These are phyloP conservation scores for Candida sphagnicola DNA, from an alignment of 805 yeast genomes.

Conservation along the genomic window DNA sequence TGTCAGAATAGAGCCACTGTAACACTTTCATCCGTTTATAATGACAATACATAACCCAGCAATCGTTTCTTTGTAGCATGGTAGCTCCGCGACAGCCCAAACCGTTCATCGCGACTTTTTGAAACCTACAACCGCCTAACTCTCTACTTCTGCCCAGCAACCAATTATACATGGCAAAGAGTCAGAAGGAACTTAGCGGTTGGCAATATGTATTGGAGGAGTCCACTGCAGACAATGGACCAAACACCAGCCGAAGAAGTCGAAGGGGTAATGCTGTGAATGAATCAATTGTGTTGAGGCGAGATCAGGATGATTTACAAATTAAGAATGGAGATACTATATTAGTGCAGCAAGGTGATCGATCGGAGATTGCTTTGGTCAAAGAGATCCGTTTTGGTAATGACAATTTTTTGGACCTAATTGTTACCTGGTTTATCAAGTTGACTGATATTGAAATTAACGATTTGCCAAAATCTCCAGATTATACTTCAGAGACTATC, in stretches of 20 bases:
- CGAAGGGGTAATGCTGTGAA: constrained; percentile 14
- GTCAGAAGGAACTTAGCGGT: constrained; percentile 23
- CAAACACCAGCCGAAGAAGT: constrained; percentile 12
- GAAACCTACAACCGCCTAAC: too few species aligned
- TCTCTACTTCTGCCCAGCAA: too few species aligned
- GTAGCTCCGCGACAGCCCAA: too few species aligned
- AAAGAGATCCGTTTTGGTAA: constrained; percentile 51
- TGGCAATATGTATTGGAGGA: constrained; percentile 27
- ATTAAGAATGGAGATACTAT: constrained; percentile 53
- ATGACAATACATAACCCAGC: too few species aligned
- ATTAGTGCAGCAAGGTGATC: constrained; percentile 29
- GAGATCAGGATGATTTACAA: constrained; percentile 45
- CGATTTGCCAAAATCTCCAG: not conserved
- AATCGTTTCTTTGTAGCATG: too few species aligned
- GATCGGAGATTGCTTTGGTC: constrained; percentile 42
- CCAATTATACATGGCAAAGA: constrained; percentile 13
- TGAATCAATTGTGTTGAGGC: constrained; percentile 24
- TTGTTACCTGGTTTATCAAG: constrained; percentile 46
- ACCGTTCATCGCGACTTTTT: too few species aligned
- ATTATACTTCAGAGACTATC: not conserved
- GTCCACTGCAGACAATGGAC: not conserved
- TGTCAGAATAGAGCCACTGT: too few species aligned
- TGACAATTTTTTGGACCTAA: constrained; percentile 43
- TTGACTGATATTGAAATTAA: constrained; percentile 32
- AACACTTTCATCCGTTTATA: too few species aligned